Evolutionary conservation across 1,284 basidiomycete genomes (phyloP).

Genomic region (Filobasidium uniguttulatum): DNA sequence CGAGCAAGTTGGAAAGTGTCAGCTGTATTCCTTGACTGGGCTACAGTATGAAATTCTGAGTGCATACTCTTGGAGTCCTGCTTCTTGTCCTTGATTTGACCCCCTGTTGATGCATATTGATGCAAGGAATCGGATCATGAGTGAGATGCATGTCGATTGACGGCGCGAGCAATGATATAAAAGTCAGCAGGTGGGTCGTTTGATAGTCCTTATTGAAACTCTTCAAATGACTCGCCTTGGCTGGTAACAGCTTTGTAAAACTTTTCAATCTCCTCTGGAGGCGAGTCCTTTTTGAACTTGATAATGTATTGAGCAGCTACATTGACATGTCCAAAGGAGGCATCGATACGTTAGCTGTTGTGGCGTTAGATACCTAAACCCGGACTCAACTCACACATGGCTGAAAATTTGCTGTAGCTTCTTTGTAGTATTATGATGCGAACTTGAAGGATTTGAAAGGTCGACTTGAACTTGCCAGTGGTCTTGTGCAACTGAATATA

Average conservation of each 20-base stretch:
- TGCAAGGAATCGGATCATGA: no score
- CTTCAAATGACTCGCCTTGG: conserved; percentile 7
- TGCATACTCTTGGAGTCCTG: conserved; percentile 6
- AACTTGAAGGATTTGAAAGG: no score
- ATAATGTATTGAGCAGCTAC: conserved; percentile 14
- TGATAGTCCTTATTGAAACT: not conserved
- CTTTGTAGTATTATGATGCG: no score
- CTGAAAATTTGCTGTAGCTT: no score
- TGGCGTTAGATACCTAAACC: no score
- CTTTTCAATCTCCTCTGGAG: conserved; percentile 5
- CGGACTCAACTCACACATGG: no score
- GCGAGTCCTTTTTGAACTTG: conserved; percentile 14
- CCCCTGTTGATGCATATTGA: not conserved
- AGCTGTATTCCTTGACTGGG: not conserved
- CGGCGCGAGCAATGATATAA: not conserved
- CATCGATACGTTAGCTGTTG: no score
- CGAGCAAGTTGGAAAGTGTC: not conserved
- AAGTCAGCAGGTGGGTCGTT: not conserved
- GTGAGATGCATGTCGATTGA: no score
- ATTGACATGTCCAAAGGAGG: no score
- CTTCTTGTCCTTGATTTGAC: conserved; percentile 6
- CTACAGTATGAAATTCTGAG: no score
- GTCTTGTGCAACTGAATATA: no score
- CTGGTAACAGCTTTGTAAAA: conserved; percentile 7
- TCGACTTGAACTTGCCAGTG: no score